Percentiles rank a stretch among this genome's conserved stretches.
Evolutionary conservation across 2,329 filamentous ascomycete species (phyloP).

Genomic region (Drechmeria coniospora): DNA sequence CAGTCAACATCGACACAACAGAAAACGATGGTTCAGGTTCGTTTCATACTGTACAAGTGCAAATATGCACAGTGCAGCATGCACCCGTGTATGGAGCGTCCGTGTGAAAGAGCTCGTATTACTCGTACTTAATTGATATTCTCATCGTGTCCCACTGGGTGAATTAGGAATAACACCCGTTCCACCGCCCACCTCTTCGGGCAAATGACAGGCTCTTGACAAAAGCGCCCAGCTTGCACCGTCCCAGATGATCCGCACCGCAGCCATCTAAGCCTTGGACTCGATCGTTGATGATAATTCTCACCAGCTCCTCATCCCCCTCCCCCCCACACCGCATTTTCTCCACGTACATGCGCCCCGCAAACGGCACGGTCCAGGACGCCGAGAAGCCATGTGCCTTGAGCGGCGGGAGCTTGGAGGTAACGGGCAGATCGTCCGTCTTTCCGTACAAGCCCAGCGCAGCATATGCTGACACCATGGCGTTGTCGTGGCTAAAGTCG

Average conservation of each 20-base stretch:
- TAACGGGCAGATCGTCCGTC: conserved; percentile 37
- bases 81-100: too few species aligned
- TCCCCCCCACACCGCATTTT: conserved; percentile 53
- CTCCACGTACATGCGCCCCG: conserved; percentile 68
- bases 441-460: conserved; percentile 66
- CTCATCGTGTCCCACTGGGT: too few species aligned
- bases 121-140: too few species aligned
- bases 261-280: conserved; percentile 61
- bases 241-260: conserved; percentile 50
- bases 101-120: too few species aligned
- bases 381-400: conserved; percentile 55
- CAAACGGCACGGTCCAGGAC: conserved; percentile 72
- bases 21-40: too few species aligned
- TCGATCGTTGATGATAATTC: conserved; percentile 71
- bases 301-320: conserved; percentile 50
- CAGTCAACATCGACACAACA: too few species aligned
- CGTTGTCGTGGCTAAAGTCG: conserved; percentile 87
- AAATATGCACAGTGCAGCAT: too few species aligned
- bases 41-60: too few species aligned
- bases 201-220: conserved; percentile 65
- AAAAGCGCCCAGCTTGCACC: conserved; percentile 56
- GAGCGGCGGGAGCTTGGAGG: conserved; percentile 30
- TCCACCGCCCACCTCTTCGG: conserved; percentile 56
- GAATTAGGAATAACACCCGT: conserved; percentile 33
- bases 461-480: conserved; percentile 61